A percentile compares a stretch with the other conserved stretches of the same genome.
Conservation (phyloP, 1,139 yeast species). For the Diutina siamensis region DNA sequence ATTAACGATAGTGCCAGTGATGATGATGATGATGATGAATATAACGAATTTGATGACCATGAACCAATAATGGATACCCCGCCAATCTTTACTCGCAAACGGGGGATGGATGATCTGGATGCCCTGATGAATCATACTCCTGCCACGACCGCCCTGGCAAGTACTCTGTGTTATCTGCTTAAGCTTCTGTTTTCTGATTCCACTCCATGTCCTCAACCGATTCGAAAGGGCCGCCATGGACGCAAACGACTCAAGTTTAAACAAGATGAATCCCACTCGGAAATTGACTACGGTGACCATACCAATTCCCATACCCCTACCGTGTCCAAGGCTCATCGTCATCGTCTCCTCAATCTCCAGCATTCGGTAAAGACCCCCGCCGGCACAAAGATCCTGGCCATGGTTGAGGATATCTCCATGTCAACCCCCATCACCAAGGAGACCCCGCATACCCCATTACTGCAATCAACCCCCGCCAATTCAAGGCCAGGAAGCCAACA, state of each 20-base stretch:
- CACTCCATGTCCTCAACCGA: constrained; percentile 5
- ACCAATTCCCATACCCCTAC: background rate
- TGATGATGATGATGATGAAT: background rate
- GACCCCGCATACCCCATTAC: constrained; percentile 1
- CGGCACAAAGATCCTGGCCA: background rate
- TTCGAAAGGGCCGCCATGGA: background rate
- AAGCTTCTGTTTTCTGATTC: background rate
- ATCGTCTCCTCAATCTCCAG: constrained; percentile 1
- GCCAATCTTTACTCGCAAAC: constrained; percentile 2
- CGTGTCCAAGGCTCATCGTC: constrained; percentile 1
- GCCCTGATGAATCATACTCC: constrained; percentile 5
- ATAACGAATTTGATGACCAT: too few relatives aligned
- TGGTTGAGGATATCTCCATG: background rate
- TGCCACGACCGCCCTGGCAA: background rate
- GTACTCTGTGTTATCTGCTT: background rate
- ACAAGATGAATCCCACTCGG: background rate
- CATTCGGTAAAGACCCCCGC: constrained; percentile 4
- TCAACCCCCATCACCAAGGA: background rate
- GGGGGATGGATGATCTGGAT: background rate
- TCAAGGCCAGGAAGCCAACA: background rate
- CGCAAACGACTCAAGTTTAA: constrained; percentile 4
- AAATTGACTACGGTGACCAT: background rate
- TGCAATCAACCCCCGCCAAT: constrained; percentile 1
- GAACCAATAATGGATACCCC: constrained; percentile 2
- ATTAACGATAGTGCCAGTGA: background rate